Base-by-base conservation (phyloP, 148 eudicot species). In the Drosera capensis region DNA sequence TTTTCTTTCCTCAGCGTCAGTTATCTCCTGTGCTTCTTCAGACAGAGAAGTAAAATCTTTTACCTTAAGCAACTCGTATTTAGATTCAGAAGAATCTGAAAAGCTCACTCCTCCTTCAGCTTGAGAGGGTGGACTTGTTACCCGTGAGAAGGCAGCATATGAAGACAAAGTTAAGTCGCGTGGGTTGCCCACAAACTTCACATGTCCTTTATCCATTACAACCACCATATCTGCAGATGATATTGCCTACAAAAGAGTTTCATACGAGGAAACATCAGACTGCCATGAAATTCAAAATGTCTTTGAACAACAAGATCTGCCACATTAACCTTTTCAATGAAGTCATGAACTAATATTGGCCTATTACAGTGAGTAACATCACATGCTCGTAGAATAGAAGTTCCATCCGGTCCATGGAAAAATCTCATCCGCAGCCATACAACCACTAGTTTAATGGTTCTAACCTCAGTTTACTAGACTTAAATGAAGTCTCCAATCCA, bases 101-200 rank as follows among this genome's bases (percentile, higher is more conserved):
- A 37, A 47, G 41, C 47, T 68, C 43, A 43, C 68, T 51, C 47
- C 52, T 24, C 22, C 40, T 40, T 56, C 66, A 47, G 46, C 58
- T 20, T 56, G 54, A 46, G 73, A 54, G 22, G 62, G 52, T 23
- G 63, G 59, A 37, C 66, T 58, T 51, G 70, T 52, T 25, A 44
- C 50, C 23, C 59, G 47, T 25, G 75, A 56, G 52, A 69, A 66
- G 47, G 70, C 63, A 23, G 66, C 30, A 48, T 54, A 65, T 21
- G 82, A 66, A 25, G 68, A 52, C 41, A 56, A 17, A 35, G 78
- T 50, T 26, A 77, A 62, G 39, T 77, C 75, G 22, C 71, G 23
- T 43, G 95, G 85, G 55, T 70, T 66, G 52, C 97, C 97, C 23
- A 76, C 66, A 75, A 82, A 71, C 60, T 68, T 73, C 26, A 79